These are phyloP conservation scores for Gossypium turneri DNA, from an alignment of 345 rosid genomes.

Conservation along the genomic window DNA sequence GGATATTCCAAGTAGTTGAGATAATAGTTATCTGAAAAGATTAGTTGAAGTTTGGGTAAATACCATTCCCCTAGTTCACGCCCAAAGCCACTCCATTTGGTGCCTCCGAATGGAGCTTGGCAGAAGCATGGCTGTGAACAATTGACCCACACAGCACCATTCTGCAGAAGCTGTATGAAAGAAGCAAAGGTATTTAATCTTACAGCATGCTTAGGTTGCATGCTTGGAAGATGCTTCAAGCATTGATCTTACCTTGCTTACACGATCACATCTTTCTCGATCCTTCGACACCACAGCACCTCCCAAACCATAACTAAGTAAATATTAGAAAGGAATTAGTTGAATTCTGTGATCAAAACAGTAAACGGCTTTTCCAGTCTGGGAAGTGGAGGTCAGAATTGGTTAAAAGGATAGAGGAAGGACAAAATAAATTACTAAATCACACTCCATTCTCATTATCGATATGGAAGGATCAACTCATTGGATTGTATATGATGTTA, in stretches of 20 bases:
- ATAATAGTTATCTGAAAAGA: neutral
- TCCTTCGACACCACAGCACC: constrained; percentile 90
- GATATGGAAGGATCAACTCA: neutral
- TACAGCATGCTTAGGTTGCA: neutral
- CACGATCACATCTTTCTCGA: constrained; percentile 86
- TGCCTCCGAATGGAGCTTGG: constrained; percentile 98
- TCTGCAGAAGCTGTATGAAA: constrained; percentile 52
- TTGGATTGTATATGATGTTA: neutral
- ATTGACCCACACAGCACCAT: constrained; percentile 90
- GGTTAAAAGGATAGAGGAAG: neutral
- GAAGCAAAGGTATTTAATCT: neutral
- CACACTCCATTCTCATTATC: neutral
- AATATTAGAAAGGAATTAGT: constrained; percentile 4
- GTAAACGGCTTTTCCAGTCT: neutral
- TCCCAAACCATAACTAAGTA: constrained; percentile 69
- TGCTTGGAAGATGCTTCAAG: neutral
- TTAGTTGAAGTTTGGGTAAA: neutral
- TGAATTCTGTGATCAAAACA: neutral
- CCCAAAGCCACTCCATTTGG: constrained; percentile 92
- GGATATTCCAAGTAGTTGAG: neutral
- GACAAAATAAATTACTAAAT: neutral
- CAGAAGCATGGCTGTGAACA: constrained; percentile 96
- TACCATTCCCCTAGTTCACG: constrained; percentile 90
- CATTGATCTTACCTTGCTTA: constrained; percentile 59
- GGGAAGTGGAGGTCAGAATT: neutral